Evolutionary conservation across 495 filamentous ascomycete genomes (phyloP).

Genomic region (Talaromyces wortmannii): DNA sequence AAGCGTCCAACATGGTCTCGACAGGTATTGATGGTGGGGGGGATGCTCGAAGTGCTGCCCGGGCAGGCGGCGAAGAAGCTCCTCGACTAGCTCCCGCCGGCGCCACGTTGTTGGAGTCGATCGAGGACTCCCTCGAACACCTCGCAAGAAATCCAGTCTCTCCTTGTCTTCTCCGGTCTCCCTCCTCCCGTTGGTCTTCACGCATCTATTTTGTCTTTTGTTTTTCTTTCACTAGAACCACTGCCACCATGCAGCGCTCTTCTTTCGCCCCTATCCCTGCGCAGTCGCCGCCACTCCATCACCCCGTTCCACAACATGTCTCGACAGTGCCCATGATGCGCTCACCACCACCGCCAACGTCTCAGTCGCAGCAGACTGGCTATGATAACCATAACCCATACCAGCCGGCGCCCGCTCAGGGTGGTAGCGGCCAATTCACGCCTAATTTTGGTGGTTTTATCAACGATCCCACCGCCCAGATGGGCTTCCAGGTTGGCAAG

Average conservation of each 20-base stretch:
- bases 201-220: not conserved
- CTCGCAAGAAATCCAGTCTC: no score
- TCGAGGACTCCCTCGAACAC: no score
- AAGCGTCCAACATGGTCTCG: conserved; percentile 75
- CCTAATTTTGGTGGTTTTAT: conserved; percentile 85
- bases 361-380: conserved; percentile 61
- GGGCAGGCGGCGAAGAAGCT: not conserved
- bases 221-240: not conserved
- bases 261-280: conserved; percentile 68
- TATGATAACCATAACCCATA: conserved; percentile 82
- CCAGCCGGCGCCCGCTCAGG: conserved; percentile 42
- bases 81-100: not conserved
- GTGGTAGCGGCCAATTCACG: conserved; percentile 50
- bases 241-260: conserved; percentile 67
- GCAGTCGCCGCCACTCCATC: conserved; percentile 92
- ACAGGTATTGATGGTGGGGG: not conserved
- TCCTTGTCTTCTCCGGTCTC: no score
- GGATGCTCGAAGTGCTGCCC: not conserved
- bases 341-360: conserved; percentile 80
- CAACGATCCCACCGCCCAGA: conserved; percentile 91
- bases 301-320: conserved; percentile 96
- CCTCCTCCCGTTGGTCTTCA: no score
- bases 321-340: conserved; percentile 98
- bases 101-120: no score
- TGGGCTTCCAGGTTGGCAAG: conserved; percentile 92